Conservation (phyloP, 139 green algal species). For the Volvox africanus region DNA sequence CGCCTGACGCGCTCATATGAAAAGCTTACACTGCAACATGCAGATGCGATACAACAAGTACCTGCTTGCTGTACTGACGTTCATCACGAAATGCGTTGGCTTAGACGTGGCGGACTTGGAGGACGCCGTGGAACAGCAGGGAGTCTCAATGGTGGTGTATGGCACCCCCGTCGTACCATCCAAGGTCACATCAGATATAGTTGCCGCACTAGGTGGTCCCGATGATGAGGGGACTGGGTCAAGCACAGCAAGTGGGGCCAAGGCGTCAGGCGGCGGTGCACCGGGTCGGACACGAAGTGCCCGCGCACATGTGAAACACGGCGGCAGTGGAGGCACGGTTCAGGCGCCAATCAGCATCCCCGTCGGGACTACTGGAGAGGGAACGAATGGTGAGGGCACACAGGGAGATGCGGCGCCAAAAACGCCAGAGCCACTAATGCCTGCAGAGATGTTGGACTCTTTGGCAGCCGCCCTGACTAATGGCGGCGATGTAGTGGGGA, state of each 20-base stretch:
- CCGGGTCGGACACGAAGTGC: not conserved
- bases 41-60: slow-evolving; percentile 66
- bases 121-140: slow-evolving; percentile 49
- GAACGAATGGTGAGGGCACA: not conserved
- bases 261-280: not conserved
- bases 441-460: not conserved
- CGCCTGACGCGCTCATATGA: too few relatives aligned
- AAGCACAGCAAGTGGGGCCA: not conserved
- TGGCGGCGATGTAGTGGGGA: not conserved
- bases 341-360: not conserved
- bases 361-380: not conserved
- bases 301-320: not conserved
- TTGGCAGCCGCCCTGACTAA: not conserved
- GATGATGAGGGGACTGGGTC: not conserved
- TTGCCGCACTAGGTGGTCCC: not conserved
- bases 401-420: not conserved
- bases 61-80: slow-evolving; percentile 66
- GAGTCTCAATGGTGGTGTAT: slow-evolving; percentile 59
- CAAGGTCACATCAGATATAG: slow-evolving; percentile 16
- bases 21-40: too few relatives aligned
- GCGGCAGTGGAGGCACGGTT: not conserved
- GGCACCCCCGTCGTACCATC: slow-evolving; percentile 16
- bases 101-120: slow-evolving; percentile 58
- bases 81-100: slow-evolving; percentile 70
- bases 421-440: not conserved